Conservation (phyloP, 2,329 filamentous ascomycete species). For the Fusarium guadeloupense region DNA sequence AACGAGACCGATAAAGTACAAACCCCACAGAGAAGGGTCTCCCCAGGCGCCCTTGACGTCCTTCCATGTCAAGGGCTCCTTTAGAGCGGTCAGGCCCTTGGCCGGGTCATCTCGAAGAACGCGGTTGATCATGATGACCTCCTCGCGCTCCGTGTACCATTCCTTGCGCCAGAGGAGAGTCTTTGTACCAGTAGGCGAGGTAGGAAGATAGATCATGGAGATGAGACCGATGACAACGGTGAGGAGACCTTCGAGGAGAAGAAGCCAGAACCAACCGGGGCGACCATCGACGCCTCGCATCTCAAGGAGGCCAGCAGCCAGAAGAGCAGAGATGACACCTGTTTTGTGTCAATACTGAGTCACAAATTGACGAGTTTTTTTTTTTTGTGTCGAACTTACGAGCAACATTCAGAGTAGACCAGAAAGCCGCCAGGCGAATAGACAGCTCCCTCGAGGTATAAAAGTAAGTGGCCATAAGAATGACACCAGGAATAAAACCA, state of each 20-base stretch:
- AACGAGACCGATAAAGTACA: conserved; percentile 60
- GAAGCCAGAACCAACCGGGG: conserved; percentile 66
- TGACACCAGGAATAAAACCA: conserved; percentile 67
- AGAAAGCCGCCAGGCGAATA: conserved; percentile 73
- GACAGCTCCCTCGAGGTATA: conserved; percentile 76
- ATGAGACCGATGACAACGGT: conserved; percentile 63
- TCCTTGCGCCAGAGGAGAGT: conserved; percentile 67
- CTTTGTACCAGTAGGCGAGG: conserved; percentile 72
- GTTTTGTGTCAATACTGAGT: conserved; percentile 46
- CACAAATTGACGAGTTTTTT: too few relatives aligned
- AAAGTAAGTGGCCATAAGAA: conserved; percentile 76
- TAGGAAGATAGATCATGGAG: conserved; percentile 68
- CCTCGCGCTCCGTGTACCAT: conserved; percentile 74
- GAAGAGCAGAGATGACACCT: conserved; percentile 57
- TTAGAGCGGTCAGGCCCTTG: conserved; percentile 59
- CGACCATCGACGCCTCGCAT: conserved; percentile 59
- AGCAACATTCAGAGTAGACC: conserved; percentile 61
- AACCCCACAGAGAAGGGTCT: conserved; percentile 59
- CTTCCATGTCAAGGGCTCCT: conserved; percentile 53
- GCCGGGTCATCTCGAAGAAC: conserved; percentile 64
- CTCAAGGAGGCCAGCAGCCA: conserved; percentile 58
- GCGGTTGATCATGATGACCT: conserved; percentile 74
- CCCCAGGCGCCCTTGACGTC: conserved; percentile 57
- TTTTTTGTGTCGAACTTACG: conserved; percentile 37
- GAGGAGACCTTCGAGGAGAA: conserved; percentile 53